Conservation (phyloP, 2,329 filamentous ascomycete species). For the Neocatenulostroma microsporum region DNA sequence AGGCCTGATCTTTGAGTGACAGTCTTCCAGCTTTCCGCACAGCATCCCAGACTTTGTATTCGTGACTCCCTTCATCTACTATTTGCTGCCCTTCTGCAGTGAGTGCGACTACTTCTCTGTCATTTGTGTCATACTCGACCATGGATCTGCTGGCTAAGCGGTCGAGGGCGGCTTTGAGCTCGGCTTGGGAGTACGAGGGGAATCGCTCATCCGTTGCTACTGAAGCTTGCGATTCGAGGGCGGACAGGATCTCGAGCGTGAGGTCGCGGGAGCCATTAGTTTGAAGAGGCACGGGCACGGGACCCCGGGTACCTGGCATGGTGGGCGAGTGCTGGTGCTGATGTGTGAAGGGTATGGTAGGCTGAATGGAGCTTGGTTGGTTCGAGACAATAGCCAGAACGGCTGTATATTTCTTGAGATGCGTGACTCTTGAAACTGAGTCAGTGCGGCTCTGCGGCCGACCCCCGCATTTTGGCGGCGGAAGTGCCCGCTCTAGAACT, state of each 20-base stretch:
- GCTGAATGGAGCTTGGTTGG: no score
- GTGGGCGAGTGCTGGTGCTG: slow-evolving; percentile 5
- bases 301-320: slow-evolving; percentile 33
- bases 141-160: slow-evolving; percentile 76
- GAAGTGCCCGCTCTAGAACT: no score
- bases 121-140: slow-evolving; percentile 76
- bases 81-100: slow-evolving; percentile 79
- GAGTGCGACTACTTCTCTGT: slow-evolving; percentile 67
- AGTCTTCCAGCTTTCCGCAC: slow-evolving; percentile 40
- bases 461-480: no score
- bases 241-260: slow-evolving; percentile 73
- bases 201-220: slow-evolving; percentile 27
- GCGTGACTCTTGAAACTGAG: no score
- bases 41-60: slow-evolving; percentile 45
- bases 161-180: slow-evolving; percentile 80
- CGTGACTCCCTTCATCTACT: slow-evolving; percentile 42
- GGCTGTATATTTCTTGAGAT: no score
- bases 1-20: slow-evolving; percentile 43
- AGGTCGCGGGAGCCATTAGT: slow-evolving; percentile 39
- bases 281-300: slow-evolving; percentile 5
- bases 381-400: no score
- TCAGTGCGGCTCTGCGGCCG: no score
- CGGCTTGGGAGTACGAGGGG: slow-evolving; percentile 30
- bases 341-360: no score
- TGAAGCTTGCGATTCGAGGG: slow-evolving; percentile 40